Evolutionary conservation across 768 basidiomycete species (phyloP).

Genomic region (Filobasidium floriforme): DNA sequence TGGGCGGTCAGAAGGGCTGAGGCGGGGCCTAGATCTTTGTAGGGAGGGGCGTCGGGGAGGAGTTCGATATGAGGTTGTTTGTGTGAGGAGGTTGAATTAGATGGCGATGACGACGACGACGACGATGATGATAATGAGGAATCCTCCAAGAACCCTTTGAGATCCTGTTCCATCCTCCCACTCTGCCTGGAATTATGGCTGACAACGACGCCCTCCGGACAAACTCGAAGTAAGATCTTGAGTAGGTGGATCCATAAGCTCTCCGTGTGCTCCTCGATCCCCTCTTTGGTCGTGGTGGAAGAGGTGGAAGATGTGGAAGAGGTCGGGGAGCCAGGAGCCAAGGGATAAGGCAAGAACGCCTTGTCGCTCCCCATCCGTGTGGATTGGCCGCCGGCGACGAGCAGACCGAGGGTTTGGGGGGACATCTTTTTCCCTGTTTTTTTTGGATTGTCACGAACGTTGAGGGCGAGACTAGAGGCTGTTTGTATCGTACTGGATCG

Average conservation of each 20-base stretch:
- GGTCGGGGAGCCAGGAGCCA: no score
- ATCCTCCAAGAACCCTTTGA: not conserved
- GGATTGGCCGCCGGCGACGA: constrained; percentile 22
- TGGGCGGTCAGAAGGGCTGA: constrained; percentile 24
- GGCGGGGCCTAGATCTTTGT: constrained; percentile 25
- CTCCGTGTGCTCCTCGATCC: no score
- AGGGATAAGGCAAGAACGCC: constrained; percentile 18
- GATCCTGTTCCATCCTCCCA: not conserved
- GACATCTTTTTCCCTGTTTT: no score
- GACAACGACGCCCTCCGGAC: constrained; percentile 9
- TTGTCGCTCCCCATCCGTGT: constrained; percentile 22
- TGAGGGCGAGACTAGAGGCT: no score
- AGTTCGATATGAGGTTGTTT: no score
- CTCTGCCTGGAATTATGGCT: constrained; percentile 12
- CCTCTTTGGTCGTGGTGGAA: no score
- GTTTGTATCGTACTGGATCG: no score
- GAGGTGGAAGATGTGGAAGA: no score
- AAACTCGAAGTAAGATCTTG: constrained; percentile 5
- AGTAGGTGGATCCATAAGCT: constrained; percentile 14
- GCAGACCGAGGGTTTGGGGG: constrained; percentile 5
- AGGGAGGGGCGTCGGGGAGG: constrained; percentile 9
- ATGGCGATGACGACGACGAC: no score
- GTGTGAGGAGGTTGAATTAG: no score
- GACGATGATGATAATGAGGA: no score
- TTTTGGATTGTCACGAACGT: no score